Conservation (phyloP, 2,329 filamentous ascomycete species). For the Fusarium xyrophilum region DNA sequence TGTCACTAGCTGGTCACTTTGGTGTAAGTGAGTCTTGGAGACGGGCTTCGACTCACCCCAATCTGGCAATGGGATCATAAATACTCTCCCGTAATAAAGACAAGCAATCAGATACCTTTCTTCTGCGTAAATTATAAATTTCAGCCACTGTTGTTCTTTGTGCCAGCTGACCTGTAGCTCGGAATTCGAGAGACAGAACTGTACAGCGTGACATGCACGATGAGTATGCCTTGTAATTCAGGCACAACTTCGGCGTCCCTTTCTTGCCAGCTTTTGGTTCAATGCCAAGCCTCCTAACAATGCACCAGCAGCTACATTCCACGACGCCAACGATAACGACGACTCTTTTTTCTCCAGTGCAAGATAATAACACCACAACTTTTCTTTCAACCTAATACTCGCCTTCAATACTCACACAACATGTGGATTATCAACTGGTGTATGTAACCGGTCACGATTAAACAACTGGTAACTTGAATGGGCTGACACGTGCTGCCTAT, state of each 20-base stretch:
- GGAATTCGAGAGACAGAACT: background rate
- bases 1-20: background rate
- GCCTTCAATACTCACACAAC: conserved; percentile 45
- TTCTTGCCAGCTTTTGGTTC: conserved; percentile 44
- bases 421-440: conserved; percentile 99
- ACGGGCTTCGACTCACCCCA: no score
- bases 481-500: conserved; percentile 47
- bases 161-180: conserved; percentile 23
- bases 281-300: conserved; percentile 32
- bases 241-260: conserved; percentile 36
- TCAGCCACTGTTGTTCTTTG: background rate
- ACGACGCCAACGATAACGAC: conserved; percentile 41
- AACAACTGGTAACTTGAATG: conserved; percentile 18
- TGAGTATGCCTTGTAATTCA: conserved; percentile 36
- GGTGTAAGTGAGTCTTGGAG: background rate
- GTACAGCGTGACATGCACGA: conserved; percentile 34
- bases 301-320: conserved; percentile 28
- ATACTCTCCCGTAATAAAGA: background rate
- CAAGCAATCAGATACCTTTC: background rate
- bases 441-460: conserved; percentile 57
- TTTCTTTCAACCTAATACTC: conserved; percentile 34
- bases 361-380: conserved; percentile 17
- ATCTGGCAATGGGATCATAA: background rate
- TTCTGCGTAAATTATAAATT: background rate
- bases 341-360: conserved; percentile 17